A percentile compares a stretch with the other conserved stretches of the same genome.
Conservation (phyloP, 1,139 yeast genomes). For the Nadsonia commutata region DNA sequence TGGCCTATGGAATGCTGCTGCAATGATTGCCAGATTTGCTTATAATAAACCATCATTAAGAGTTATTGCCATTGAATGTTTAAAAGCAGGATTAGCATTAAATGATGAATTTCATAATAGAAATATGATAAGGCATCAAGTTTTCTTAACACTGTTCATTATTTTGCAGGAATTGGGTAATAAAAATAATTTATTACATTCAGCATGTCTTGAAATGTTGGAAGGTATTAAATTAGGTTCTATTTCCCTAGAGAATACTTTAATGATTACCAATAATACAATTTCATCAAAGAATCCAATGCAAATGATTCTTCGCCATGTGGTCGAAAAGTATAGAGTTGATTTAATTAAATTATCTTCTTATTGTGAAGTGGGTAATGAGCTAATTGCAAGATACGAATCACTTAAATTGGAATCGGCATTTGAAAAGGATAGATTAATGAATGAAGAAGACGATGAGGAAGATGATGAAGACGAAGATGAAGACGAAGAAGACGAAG, state of each 20-base stretch:
- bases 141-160: constrained; percentile 37
- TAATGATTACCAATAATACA: not conserved
- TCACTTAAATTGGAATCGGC: too few relatives aligned
- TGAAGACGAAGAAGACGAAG: not conserved
- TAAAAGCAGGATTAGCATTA: constrained; percentile 15
- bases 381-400: not conserved
- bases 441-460: not conserved
- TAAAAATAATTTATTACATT: constrained; percentile 52
- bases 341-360: not conserved
- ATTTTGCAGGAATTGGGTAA: constrained; percentile 34
- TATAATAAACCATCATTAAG: constrained; percentile 33
- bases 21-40: constrained; percentile 27
- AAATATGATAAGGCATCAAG: constrained; percentile 40
- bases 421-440: not conserved
- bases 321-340: not conserved
- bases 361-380: not conserved
- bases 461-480: not conserved
- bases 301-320: not conserved
- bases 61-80: constrained; percentile 34
- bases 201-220: constrained; percentile 62
- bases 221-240: constrained; percentile 30
- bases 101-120: constrained; percentile 46
- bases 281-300: not conserved
- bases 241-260: not conserved
- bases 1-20: constrained; percentile 39